Percentiles rank a stretch among this genome's conserved stretches.
phyloP scores from a whole-genome alignment of 345 rosid genomes.

The Camelina neglecta region DNA sequence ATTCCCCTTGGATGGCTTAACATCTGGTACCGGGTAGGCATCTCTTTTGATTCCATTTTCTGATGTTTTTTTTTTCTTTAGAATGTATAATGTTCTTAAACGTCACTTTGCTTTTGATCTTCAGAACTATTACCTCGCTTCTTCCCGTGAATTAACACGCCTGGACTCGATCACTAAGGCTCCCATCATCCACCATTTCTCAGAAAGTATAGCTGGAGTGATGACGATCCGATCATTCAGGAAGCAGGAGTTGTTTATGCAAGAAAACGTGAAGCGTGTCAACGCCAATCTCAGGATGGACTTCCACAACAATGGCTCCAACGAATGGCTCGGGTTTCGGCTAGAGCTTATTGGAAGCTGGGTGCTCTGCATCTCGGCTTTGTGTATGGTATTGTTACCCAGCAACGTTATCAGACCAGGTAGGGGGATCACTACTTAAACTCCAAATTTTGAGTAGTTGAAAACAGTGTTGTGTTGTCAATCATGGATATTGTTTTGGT shows the following conservation, averaged over 20 bases:
- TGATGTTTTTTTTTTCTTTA: not conserved
- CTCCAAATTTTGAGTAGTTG: not conserved
- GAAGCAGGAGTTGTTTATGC: constrained; percentile 60
- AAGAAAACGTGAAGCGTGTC: constrained; percentile 75
- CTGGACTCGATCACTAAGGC: constrained; percentile 96
- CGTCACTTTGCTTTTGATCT: constrained; percentile 1
- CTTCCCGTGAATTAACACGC: constrained; percentile 90
- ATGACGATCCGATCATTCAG: constrained; percentile 80
- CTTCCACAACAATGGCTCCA: constrained; percentile 88
- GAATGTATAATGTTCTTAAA: constrained; percentile 4
- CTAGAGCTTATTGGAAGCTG: constrained; percentile 78
- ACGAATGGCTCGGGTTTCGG: constrained; percentile 95
- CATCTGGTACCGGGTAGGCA: constrained; percentile 85
- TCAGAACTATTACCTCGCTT: constrained; percentile 81
- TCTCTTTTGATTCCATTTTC: not conserved
- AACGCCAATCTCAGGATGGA: constrained; percentile 82
- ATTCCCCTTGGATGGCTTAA: constrained; percentile 92
- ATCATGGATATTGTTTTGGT: constrained; percentile 12
- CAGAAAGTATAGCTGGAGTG: constrained; percentile 91
- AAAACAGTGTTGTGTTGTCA: not conserved
- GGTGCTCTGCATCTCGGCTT: constrained; percentile 72
- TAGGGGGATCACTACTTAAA: constrained; percentile 31
- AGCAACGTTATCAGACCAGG: constrained; percentile 85
- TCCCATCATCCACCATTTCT: constrained; percentile 93
- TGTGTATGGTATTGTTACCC: constrained; percentile 83